Percentiles rank a stretch among this genome's conserved stretches.
These are phyloP conservation scores for Sphagnum tenellum DNA, from an alignment of 225 moss, liverwort and hornwort species.

Conservation along the genomic window DNA sequence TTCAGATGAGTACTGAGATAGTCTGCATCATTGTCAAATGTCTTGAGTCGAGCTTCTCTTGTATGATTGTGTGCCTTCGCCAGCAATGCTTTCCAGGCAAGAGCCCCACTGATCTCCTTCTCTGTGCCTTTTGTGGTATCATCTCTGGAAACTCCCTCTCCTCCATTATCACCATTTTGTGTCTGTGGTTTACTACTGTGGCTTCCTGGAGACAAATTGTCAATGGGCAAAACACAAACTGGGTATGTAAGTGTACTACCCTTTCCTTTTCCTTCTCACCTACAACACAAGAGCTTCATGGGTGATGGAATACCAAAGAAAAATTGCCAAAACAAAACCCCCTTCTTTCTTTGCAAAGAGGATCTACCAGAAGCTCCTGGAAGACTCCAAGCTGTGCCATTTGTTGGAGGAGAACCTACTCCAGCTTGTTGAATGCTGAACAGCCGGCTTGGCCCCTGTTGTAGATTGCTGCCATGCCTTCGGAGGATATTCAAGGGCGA, in stretches of 20 bases:
- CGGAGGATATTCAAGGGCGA: slow-evolving; percentile 20
- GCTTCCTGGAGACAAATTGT: too few species aligned
- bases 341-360: too few species aligned
- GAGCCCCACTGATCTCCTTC: not conserved
- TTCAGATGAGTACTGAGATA: not conserved
- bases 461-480: slow-evolving; percentile 39
- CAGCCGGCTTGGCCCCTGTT: slow-evolving; percentile 49
- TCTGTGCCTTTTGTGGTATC: not conserved
- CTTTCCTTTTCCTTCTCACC: too few species aligned
- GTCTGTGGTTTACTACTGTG: not conserved
- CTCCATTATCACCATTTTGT: slow-evolving; percentile 10
- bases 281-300: too few species aligned
- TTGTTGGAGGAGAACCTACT: not conserved
- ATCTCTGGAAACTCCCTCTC: slow-evolving; percentile 1
- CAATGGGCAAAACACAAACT: too few species aligned
- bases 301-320: too few species aligned
- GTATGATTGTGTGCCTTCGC: slow-evolving; percentile 17
- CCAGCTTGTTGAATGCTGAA: slow-evolving; percentile 21
- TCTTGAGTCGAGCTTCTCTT: slow-evolving; percentile 4
- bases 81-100: slow-evolving; percentile 12
- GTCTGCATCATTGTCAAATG: slow-evolving; percentile 10
- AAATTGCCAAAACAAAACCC: too few species aligned
- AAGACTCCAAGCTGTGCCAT: too few species aligned
- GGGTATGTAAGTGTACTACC: too few species aligned
- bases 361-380: too few species aligned